Conservation (phyloP, 208 protist species). For the Leishmania tropica region DNA sequence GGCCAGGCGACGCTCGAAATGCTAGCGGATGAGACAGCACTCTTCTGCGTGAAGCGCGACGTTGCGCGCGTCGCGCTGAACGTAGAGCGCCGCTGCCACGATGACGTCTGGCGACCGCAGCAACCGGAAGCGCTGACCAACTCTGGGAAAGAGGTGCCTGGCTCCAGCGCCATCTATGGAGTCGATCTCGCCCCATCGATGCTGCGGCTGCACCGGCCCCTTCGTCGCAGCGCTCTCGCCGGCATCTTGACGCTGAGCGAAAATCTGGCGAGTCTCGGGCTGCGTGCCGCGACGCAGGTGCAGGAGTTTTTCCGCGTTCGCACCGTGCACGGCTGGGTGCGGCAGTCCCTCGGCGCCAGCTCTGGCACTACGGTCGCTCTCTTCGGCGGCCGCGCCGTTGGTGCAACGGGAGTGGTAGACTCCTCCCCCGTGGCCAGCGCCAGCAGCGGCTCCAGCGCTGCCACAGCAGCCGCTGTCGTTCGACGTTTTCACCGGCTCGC, state of each 20-base stretch:
- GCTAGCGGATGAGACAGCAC: conserved; percentile 36
- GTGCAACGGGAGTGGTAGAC: not conserved
- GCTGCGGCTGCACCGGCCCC: conserved; percentile 16
- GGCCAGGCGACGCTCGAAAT: conserved; percentile 28
- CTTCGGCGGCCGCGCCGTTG: not conserved
- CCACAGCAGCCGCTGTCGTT: conserved; percentile 15
- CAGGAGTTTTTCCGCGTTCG: conserved; percentile 37
- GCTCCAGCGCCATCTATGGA: conserved; percentile 26
- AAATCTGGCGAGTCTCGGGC: conserved; percentile 42
- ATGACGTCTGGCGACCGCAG: conserved; percentile 21
- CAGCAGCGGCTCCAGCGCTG: not conserved
- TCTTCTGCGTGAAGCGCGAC: conserved; percentile 33
- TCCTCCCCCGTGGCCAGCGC: not conserved
- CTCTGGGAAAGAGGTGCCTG: not conserved
- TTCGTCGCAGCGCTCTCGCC: conserved; percentile 4
- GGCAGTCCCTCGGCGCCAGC: not conserved
- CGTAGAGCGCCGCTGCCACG: conserved; percentile 23
- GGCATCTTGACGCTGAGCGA: conserved; percentile 38
- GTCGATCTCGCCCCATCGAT: conserved; percentile 5
- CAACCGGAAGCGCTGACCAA: not conserved
- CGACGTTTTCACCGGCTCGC: conserved; percentile 19
- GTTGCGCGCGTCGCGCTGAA: conserved; percentile 27
- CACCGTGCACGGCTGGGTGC: conserved; percentile 7
- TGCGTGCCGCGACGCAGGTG: conserved; percentile 36
- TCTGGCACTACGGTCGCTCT: conserved; percentile 3